phyloP scores from a whole-genome alignment of 202 grass and related monocot genomes.

The Bolboschoenoplectus hybrid region DNA sequence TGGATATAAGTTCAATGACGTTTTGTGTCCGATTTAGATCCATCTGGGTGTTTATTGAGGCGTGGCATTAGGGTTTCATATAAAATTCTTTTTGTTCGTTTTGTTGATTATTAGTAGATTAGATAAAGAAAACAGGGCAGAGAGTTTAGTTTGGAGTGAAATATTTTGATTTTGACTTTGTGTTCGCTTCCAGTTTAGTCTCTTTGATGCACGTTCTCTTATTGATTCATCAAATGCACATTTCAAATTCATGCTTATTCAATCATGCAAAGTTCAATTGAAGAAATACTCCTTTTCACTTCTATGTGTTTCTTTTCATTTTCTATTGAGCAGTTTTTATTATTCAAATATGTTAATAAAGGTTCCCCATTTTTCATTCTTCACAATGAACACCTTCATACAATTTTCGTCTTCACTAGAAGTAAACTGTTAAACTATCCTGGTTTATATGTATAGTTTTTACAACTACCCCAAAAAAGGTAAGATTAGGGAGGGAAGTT shows the following conservation, averaged over 20 bases:
- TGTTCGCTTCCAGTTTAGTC: background rate
- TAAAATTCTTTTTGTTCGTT: background rate
- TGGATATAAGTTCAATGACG: background rate
- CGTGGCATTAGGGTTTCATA: constrained; percentile 24
- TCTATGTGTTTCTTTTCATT: background rate
- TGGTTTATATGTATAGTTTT: background rate
- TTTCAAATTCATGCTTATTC: background rate
- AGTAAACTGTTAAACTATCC: background rate
- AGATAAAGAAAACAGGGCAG: background rate
- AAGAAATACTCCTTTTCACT: background rate
- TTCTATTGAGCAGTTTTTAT: background rate
- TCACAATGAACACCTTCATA: background rate
- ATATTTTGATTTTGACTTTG: background rate
- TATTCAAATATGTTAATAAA: background rate
- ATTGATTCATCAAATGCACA: background rate
- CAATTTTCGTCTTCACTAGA: background rate
- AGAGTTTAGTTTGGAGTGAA: background rate
- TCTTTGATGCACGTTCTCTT: background rate
- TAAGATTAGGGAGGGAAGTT: background rate
- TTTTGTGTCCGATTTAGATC: constrained; percentile 12
- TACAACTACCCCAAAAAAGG: background rate
- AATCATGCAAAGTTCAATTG: background rate
- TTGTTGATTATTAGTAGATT: background rate
- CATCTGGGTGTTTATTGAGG: background rate
- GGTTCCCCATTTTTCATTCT: background rate